Evolutionary conservation across 202 grass and related monocot species (phyloP).

Genomic region (Zoysia matrella): DNA sequence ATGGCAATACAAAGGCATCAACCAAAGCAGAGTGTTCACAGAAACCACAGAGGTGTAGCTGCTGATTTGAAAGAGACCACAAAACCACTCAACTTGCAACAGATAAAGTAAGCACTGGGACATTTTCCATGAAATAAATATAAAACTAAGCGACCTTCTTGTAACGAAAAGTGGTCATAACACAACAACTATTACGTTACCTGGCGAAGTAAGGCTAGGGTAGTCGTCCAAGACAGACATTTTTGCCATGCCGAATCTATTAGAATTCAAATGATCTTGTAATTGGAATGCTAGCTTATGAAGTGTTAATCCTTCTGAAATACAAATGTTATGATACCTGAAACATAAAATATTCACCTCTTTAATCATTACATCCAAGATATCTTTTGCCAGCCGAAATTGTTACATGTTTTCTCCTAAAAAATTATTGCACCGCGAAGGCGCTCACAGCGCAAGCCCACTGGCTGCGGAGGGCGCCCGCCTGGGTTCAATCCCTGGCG

Average conservation of each 20-base stretch:
- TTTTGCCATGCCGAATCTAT: conserved; percentile 24
- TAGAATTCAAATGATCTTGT: conserved; percentile 42
- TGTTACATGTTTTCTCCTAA: too few species aligned
- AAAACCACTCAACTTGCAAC: conserved; percentile 28
- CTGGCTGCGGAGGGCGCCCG: too few species aligned
- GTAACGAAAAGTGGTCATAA: too few species aligned
- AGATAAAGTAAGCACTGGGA: conserved; percentile 30
- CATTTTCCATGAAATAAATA: conserved; percentile 44
- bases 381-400: background rate
- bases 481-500: too few species aligned
- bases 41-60: background rate
- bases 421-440: too few species aligned
- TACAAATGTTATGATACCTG: conserved; percentile 88
- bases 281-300: conserved; percentile 74
- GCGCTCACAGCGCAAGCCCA: too few species aligned
- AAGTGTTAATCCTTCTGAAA: conserved; percentile 77
- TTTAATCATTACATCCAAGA: conserved; percentile 22
- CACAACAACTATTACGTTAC: conserved; percentile 11
- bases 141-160: too few species aligned
- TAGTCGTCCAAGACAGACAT: conserved; percentile 27
- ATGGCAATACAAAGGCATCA: conserved; percentile 25
- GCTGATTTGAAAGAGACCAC: conserved; percentile 29
- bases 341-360: conserved; percentile 42
- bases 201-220: conserved; percentile 48
- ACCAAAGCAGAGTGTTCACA: conserved; percentile 25